Conservation (phyloP, 2,329 filamentous ascomycete genomes). For the Lasiodiplodia sp. region DNA sequence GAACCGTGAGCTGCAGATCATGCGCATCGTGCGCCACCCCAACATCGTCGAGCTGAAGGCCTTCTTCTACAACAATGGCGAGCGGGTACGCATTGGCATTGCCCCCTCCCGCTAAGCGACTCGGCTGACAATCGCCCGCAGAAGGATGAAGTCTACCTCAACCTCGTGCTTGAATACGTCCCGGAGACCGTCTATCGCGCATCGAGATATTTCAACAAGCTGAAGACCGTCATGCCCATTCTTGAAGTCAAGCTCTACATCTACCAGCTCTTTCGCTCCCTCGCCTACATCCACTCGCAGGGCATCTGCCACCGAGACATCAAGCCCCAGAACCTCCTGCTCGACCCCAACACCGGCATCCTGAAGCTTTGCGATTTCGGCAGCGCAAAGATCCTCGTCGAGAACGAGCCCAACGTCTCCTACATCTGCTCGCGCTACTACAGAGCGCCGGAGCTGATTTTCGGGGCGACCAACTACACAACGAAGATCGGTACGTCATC, state of each 20-base stretch:
- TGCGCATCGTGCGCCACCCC: conserved; percentile 98
- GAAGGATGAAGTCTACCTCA: conserved; percentile 97
- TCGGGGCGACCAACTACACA: conserved; percentile 98
- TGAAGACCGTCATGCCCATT: conserved; percentile 99
- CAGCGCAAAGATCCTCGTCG: conserved; percentile 96
- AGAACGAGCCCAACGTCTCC: conserved; percentile 98
- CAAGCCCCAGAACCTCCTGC: conserved; percentile 96
- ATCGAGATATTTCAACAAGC: conserved; percentile 99
- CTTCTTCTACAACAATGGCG: conserved; percentile 99
- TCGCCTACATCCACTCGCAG: conserved; percentile 99
- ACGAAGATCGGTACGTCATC: conserved; percentile 91
- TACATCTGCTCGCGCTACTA: conserved; percentile 99
- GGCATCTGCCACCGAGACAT: conserved; percentile 99
- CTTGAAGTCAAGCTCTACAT: conserved; percentile 99
- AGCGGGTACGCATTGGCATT: conserved; percentile 70
- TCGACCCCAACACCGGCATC: conserved; percentile 89
- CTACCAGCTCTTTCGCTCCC: conserved; percentile 97
- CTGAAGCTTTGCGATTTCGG: conserved; percentile 99
- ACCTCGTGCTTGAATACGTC: conserved; percentile 96
- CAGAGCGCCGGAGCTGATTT: conserved; percentile 95
- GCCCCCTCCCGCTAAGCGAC: conserved; percentile 21
- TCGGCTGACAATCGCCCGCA: conserved; percentile 45
- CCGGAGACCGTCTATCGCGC: conserved; percentile 98
- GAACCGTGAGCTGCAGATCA: conserved; percentile 99
- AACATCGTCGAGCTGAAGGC: conserved; percentile 99